phyloP scores from a whole-genome alignment of 2,329 filamentous ascomycete genomes.

The Zymoseptoria ardabiliae region DNA sequence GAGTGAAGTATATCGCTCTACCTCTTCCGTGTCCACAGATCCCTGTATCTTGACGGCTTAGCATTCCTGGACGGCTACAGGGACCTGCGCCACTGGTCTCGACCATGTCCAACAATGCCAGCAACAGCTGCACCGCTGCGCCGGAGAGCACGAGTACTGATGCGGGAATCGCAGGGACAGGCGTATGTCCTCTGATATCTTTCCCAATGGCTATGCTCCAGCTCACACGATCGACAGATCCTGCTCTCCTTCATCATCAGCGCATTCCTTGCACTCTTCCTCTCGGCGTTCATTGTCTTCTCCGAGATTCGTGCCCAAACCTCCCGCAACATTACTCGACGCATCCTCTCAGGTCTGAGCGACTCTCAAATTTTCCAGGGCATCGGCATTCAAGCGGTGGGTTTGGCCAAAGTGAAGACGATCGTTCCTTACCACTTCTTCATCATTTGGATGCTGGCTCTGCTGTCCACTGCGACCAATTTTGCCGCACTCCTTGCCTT shows the following conservation, averaged over 20 bases:
- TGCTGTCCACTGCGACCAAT: slow-evolving; percentile 59
- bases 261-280: slow-evolving; percentile 48
- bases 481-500: slow-evolving; percentile 58
- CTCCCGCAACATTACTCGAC: slow-evolving; percentile 50
- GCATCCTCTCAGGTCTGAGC: slow-evolving; percentile 57
- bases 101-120: slow-evolving; percentile 8
- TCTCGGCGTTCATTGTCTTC: slow-evolving; percentile 52
- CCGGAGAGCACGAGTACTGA: slow-evolving; percentile 44
- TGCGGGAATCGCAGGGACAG: slow-evolving; percentile 51
- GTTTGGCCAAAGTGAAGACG: slow-evolving; percentile 50
- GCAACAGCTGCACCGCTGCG: slow-evolving; percentile 36
- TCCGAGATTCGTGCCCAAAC: slow-evolving; percentile 44
- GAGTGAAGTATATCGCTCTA: not conserved
- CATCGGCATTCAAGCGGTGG: slow-evolving; percentile 60
- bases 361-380: slow-evolving; percentile 64
- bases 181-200: slow-evolving; percentile 36
- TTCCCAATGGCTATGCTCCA: not conserved
- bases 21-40: not conserved
- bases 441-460: slow-evolving; percentile 60
- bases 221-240: slow-evolving; percentile 36
- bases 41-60: not conserved
- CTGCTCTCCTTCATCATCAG: slow-evolving; percentile 62
- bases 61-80: not conserved
- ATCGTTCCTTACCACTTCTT: slow-evolving; percentile 65
- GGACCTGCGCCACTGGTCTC: too few relatives aligned